phyloP scores from a whole-genome alignment of 768 basidiomycete species.

The Asterophora parasitica region DNA sequence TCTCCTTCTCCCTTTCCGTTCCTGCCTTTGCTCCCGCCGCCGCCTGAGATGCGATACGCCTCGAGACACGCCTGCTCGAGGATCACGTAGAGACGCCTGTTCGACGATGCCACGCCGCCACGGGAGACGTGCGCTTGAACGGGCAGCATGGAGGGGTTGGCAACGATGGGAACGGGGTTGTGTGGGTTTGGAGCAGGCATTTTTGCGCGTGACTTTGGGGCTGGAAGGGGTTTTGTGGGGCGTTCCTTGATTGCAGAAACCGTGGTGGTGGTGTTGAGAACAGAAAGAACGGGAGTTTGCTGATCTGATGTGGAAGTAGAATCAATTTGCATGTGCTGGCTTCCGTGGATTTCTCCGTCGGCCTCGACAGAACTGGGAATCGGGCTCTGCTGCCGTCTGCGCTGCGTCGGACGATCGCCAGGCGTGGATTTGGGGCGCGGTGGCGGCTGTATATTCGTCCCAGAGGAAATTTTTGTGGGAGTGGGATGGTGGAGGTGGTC shows the following conservation, averaged over 20 bases:
- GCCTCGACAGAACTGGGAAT: conserved; percentile 28
- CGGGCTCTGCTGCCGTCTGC: conserved; percentile 43
- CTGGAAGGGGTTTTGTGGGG: conserved; percentile 61
- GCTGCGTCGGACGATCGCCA: conserved; percentile 50
- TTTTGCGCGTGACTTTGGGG: conserved; percentile 47
- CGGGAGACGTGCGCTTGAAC: conserved; percentile 73
- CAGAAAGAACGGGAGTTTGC: conserved; percentile 16
- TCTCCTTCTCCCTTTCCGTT: conserved; percentile 61
- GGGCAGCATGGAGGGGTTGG: conserved; percentile 80
- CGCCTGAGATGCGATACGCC: conserved; percentile 80
- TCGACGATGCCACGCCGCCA: conserved; percentile 44
- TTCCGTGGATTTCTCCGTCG: conserved; percentile 23
- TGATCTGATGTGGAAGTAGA: conserved; percentile 8
- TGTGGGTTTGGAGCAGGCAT: conserved; percentile 36
- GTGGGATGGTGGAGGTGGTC: conserved; percentile 23
- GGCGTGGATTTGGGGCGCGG: conserved; percentile 76
- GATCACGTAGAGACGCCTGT: conserved; percentile 81
- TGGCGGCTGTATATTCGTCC: conserved; percentile 38
- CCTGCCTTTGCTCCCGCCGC: conserved; percentile 52
- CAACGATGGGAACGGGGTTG: conserved; percentile 42
- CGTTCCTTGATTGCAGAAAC: conserved; percentile 31
- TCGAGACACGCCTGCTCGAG: conserved; percentile 94
- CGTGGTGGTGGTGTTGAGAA: conserved; percentile 20
- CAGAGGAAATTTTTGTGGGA: conserved; percentile 18
- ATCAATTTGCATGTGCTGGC: conserved; percentile 29